Evolutionary conservation across 1,284 basidiomycete genomes (phyloP).

Genomic region (Puccinia hordei): DNA sequence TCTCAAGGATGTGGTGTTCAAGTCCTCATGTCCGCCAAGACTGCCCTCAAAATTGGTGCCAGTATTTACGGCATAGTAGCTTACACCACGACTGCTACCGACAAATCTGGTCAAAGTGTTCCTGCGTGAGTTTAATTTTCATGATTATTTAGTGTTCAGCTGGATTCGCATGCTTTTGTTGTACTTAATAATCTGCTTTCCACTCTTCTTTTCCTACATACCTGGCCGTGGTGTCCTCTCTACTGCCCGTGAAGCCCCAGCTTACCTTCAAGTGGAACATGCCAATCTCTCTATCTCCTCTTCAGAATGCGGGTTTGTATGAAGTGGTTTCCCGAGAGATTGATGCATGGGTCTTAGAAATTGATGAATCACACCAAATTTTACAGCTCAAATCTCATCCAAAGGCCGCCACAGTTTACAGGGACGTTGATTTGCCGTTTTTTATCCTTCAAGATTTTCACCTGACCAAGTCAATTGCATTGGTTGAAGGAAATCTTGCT

Average conservation of each 20-base stretch:
- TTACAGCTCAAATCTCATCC: not conserved
- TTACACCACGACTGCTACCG: slow-evolving; percentile 89
- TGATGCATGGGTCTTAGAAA: slow-evolving; percentile 46
- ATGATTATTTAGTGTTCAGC: slow-evolving; percentile 39
- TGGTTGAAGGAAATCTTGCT: slow-evolving; percentile 22
- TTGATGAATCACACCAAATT: slow-evolving; percentile 37
- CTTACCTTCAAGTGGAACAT: slow-evolving; percentile 58
- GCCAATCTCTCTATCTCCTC: slow-evolving; percentile 72
- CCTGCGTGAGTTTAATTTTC: slow-evolving; percentile 48
- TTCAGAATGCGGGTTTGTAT: slow-evolving; percentile 79
- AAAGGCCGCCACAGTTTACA: not conserved
- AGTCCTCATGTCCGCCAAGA: slow-evolving; percentile 93
- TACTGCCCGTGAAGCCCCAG: slow-evolving; percentile 75
- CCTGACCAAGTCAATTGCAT: slow-evolving; percentile 30
- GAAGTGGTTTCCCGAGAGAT: slow-evolving; percentile 70
- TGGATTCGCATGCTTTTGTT: slow-evolving; percentile 33
- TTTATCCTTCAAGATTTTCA: slow-evolving; percentile 20
- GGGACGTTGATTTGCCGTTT: not conserved
- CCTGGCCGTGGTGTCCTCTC: slow-evolving; percentile 86
- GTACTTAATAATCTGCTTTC: slow-evolving; percentile 5
- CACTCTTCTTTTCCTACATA: slow-evolving; percentile 61
- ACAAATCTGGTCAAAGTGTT: slow-evolving; percentile 60
- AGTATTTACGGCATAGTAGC: slow-evolving; percentile 90
- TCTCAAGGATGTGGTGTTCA: slow-evolving; percentile 95
- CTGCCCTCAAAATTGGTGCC: slow-evolving; percentile 87